A percentile compares a stretch with the other conserved stretches of the same genome.
phyloP scores from a whole-genome alignment of 352 stramenopile species.

The Phytophthora colocasiae region DNA sequence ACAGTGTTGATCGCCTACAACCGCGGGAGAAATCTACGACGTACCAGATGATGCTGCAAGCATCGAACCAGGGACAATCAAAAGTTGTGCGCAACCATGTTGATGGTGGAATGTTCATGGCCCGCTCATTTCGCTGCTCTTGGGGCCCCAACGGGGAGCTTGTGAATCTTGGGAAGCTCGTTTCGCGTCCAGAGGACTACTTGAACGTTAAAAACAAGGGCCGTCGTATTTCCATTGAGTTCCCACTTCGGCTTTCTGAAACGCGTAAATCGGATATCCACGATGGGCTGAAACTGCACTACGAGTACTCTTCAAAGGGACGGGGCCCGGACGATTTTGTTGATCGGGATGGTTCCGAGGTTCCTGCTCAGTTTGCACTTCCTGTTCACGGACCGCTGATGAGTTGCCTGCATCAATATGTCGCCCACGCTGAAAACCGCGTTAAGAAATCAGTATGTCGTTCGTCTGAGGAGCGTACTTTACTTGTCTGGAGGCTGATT shows the following conservation, averaged over 20 bases:
- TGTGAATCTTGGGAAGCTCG: constrained; percentile 63
- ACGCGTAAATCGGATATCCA: constrained; percentile 51
- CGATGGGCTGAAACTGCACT: constrained; percentile 69
- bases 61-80: constrained; percentile 38
- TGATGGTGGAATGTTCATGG: constrained; percentile 78
- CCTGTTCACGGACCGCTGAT: constrained; percentile 59
- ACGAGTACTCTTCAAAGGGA: constrained; percentile 51
- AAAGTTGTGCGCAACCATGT: constrained; percentile 57
- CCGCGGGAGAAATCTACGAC: constrained; percentile 59
- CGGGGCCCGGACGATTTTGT: constrained; percentile 30
- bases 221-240: constrained; percentile 56
- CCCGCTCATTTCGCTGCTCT: constrained; percentile 82
- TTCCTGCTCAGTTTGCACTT: constrained; percentile 52
- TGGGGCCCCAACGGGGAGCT: constrained; percentile 83
- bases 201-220: constrained; percentile 26
- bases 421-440: constrained; percentile 50
- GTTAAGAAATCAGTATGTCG: constrained; percentile 13
- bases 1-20: constrained; percentile 33
- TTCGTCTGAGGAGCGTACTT: constrained; percentile 27
- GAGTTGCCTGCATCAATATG: constrained; percentile 69
- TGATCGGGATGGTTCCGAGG: constrained; percentile 36
- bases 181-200: constrained; percentile 32
- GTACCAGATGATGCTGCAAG: constrained; percentile 73
- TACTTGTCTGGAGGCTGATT: constrained; percentile 76
- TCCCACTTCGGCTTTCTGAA: constrained; percentile 49